Percentiles rank a stretch among this genome's conserved stretches.
Evolutionary conservation across 257 asterid species (phyloP).

Genomic region (Solanum gracilifrons): DNA sequence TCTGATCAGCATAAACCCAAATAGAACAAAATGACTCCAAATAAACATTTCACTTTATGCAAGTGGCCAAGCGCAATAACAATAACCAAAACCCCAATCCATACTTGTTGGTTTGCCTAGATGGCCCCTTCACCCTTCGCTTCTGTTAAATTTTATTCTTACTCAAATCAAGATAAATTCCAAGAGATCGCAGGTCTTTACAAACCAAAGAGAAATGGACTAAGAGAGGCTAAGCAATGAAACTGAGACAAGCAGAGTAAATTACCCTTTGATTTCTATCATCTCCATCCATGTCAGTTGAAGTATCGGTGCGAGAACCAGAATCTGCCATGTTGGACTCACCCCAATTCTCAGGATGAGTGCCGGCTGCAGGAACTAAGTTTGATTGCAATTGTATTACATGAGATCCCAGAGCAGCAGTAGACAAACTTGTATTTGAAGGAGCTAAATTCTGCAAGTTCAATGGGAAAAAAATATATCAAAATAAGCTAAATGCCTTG

Average conservation of each 20-base stretch:
- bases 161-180: neutral
- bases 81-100: neutral
- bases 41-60: neutral
- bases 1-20: neutral
- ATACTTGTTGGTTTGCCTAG: neutral
- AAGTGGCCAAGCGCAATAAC: neutral
- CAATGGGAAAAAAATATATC: neutral
- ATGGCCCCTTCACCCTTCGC: neutral
- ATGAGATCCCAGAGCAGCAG: slow-evolving; percentile 32
- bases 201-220: neutral
- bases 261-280: slow-evolving; percentile 56
- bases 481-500: neutral
- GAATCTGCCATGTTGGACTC: slow-evolving; percentile 86
- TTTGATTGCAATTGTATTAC: slow-evolving; percentile 25
- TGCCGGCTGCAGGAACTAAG: slow-evolving; percentile 27
- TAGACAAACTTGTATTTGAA: slow-evolving; percentile 28
- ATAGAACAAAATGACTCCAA: neutral
- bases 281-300: slow-evolving; percentile 69
- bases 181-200: neutral
- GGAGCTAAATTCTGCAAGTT: slow-evolving; percentile 29
- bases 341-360: slow-evolving; percentile 72
- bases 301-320: slow-evolving; percentile 71
- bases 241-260: neutral
- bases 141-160: neutral
- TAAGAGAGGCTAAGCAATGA: neutral